A percentile compares a stretch with the other conserved stretches of the same genome.
Evolutionary conservation across 345 rosid species (phyloP).

Genomic region (Citrus trifoliata): DNA sequence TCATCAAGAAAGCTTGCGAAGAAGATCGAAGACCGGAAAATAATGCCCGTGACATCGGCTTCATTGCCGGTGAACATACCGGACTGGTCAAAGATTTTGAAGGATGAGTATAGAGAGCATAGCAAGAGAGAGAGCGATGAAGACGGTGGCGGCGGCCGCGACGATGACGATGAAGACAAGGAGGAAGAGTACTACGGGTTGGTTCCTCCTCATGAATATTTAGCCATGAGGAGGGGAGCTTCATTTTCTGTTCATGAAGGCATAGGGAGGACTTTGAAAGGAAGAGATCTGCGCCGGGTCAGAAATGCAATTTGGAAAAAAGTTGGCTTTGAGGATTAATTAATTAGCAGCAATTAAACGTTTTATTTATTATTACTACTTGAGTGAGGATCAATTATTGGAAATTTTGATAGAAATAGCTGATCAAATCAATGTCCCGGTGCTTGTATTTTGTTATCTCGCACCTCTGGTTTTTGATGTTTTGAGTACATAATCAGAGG

Average conservation of each 20-base stretch:
- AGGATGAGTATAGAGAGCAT: slow-evolving; percentile 35
- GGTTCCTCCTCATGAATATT: slow-evolving; percentile 59
- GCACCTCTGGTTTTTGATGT: slow-evolving; percentile 10
- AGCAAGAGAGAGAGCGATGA: slow-evolving; percentile 27
- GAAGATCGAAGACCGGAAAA: slow-evolving; percentile 23
- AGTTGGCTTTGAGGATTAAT: slow-evolving; percentile 54
- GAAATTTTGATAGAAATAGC: slow-evolving; percentile 1
- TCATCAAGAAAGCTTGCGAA: slow-evolving; percentile 28
- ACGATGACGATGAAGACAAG: neutral
- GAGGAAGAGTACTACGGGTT: slow-evolving; percentile 14
- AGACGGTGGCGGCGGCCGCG: slow-evolving; percentile 13
- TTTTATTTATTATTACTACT: neutral
- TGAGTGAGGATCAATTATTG: neutral
- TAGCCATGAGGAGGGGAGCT: slow-evolving; percentile 54
- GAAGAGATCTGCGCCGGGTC: slow-evolving; percentile 54
- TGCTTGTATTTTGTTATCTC: neutral
- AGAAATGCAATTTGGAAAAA: slow-evolving; percentile 66
- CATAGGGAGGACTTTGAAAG: slow-evolving; percentile 55
- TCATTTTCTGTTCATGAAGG: slow-evolving; percentile 56
- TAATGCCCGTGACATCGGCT: slow-evolving; percentile 24
- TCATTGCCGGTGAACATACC: slow-evolving; percentile 74
- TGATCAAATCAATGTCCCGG: neutral
- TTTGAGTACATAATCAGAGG: slow-evolving; percentile 9
- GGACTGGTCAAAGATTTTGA: slow-evolving; percentile 79
- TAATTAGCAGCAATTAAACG: neutral